phyloP scores from a whole-genome alignment of 208 protist species.

The Trypanosoma brucei region DNA sequence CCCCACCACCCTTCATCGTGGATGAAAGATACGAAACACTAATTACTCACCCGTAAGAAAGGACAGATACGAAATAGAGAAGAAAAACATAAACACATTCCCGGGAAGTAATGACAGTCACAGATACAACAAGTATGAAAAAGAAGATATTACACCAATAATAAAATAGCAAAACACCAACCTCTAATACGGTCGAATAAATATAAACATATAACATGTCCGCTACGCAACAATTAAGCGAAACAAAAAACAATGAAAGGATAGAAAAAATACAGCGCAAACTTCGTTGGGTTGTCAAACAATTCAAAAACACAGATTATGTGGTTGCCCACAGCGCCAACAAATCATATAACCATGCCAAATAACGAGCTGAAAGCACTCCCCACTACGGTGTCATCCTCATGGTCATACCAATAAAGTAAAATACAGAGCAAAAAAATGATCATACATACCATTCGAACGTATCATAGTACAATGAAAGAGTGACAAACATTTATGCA shows the following conservation, averaged over 20 bases:
- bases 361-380: too few species aligned
- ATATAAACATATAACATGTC: too few species aligned
- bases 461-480: too few species aligned
- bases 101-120: not conserved
- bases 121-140: constrained; percentile 11
- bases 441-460: too few species aligned
- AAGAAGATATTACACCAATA: constrained; percentile 2
- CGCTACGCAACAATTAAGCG: not conserved
- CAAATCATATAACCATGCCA: too few species aligned
- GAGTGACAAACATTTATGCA: too few species aligned
- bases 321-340: not conserved
- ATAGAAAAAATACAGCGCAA: constrained; percentile 3
- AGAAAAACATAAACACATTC: not conserved
- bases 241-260: constrained; percentile 8
- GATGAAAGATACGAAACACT: too few species aligned
- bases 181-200: not conserved
- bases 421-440: too few species aligned
- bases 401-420: too few species aligned
- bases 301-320: constrained; percentile 11
- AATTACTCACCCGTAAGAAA: too few species aligned
- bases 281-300: not conserved
- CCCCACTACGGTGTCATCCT: too few species aligned
- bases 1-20: not conserved
- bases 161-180: constrained; percentile 5
- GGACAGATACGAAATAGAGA: constrained; percentile 6